Base-by-base conservation (phyloP, 768 basidiomycete species). In the Lactarius hengduanensis region DNA sequence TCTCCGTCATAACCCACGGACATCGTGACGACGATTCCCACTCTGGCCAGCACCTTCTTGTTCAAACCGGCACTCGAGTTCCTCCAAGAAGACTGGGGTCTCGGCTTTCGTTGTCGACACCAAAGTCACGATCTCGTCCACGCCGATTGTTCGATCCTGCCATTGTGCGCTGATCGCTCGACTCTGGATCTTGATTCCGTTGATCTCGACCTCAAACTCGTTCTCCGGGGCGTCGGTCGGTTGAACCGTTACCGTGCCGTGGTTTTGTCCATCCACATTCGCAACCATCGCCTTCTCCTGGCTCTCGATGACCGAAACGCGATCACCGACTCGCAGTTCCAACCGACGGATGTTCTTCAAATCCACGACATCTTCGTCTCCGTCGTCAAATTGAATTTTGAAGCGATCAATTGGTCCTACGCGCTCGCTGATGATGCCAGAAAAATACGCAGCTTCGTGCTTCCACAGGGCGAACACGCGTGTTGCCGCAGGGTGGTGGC, bases 381-480 rank as follows among this genome's bases (percentile, higher is more conserved):
- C 76, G 72, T 93, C 91, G 71, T 92, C 91, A 72, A 92, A 94
- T n/a, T 77, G 76, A 70, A 94, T 74, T 32, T 71, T 59, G 74
- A 84, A 88, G 47, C 68, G 73, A 71, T 73, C 38, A 71, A 72
- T 32, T 72, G 73, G 30, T 56, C 71, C 28, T 69, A 63, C 59
- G 73, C 69, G 58, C 67, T 65, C 20, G 79, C 84, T 72, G 32
- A 90, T 80, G 41, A 75, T 79, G 18, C 90, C 92, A 20, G 84
- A 75, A 72, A 86, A 89, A 76, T 81, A 93, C 70, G 81, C 80
- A 4, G 80, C 82, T 58, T 86, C 85, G 55, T 77, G 75, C 67
- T 79, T 83, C 89, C 89, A 91, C 13, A 87, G 72, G 10, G 88
- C 90, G 70, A 89, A 86, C n/a, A 92, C 87, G 6, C 84, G 83